Conservation (phyloP, 73 alveolate species). For the Paramecium caudatum region DNA sequence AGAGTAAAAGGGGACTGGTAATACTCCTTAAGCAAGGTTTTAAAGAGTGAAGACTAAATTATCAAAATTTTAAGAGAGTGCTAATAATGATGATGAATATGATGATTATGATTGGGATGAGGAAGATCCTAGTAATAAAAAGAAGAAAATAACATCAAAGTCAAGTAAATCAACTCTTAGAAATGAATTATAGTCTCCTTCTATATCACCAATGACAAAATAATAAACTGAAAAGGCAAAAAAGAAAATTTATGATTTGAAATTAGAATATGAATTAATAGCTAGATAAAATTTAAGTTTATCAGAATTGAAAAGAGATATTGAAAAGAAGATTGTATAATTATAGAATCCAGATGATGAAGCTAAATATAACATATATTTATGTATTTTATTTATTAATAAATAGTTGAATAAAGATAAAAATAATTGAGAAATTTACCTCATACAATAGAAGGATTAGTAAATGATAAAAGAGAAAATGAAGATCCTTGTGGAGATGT, state of each 20-base stretch:
- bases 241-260: conserved; percentile 25
- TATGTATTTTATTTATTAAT: background rate
- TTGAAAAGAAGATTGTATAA: conserved; percentile 12
- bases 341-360: conserved; percentile 59
- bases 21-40: conserved; percentile 29
- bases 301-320: conserved; percentile 14
- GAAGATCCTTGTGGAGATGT: conserved; percentile 34
- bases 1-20: conserved; percentile 10
- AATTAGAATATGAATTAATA: conserved; percentile 29
- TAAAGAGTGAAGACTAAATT: conserved; percentile 8
- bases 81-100: conserved; percentile 32
- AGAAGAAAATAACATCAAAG: conserved; percentile 2
- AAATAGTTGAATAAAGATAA: conserved; percentile 1
- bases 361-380: conserved; percentile 24
- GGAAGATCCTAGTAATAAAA: background rate
- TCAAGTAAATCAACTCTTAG: conserved; percentile 29
- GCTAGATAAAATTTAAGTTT: conserved; percentile 35
- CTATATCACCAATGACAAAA: conserved; percentile 13
- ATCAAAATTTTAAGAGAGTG: conserved; percentile 3
- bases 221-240: background rate
- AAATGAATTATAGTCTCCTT: background rate
- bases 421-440: background rate
- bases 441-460: background rate
- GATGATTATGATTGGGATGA: conserved; percentile 56
- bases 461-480: conserved; percentile 40